phyloP scores from a whole-genome alignment of 2,329 filamentous ascomycete species.

The Geoglossum cookeanum region DNA sequence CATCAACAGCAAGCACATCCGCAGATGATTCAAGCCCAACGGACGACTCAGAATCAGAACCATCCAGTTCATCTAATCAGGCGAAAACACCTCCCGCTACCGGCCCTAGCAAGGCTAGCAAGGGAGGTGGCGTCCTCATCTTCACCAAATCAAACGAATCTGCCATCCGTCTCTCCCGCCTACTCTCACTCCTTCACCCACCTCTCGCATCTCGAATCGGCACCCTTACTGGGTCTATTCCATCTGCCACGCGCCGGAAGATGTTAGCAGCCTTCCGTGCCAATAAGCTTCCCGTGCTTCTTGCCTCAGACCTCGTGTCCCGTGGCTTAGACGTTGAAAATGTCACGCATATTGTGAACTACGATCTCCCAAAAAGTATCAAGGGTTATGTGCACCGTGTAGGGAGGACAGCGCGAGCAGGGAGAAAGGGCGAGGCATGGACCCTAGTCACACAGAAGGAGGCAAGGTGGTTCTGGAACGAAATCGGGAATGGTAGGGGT shows the following conservation, averaged over 20 bases:
- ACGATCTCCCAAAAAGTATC: slow-evolving; percentile 68
- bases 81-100: background rate
- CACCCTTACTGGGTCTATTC: slow-evolving; percentile 59
- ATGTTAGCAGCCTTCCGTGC: slow-evolving; percentile 46
- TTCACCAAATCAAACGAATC: slow-evolving; percentile 86
- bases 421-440: slow-evolving; percentile 59
- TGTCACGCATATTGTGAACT: slow-evolving; percentile 77
- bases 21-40: slow-evolving; percentile 3
- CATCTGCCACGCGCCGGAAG: slow-evolving; percentile 49
- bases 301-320: slow-evolving; percentile 84
- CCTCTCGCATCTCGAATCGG: slow-evolving; percentile 37
- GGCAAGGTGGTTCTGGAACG: slow-evolving; percentile 80
- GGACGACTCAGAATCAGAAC: background rate
- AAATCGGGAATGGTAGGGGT: slow-evolving; percentile 35
- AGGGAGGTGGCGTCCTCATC: slow-evolving; percentile 38
- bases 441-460: slow-evolving; percentile 69
- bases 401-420: slow-evolving; percentile 73
- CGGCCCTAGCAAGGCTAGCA: background rate
- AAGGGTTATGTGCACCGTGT: slow-evolving; percentile 82
- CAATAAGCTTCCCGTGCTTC: slow-evolving; percentile 49
- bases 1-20: slow-evolving; percentile 6
- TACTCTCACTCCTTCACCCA: slow-evolving; percentile 50
- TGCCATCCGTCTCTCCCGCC: slow-evolving; percentile 66
- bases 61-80: background rate
- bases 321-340: slow-evolving; percentile 69